These are phyloP conservation scores for Tylopilus balloui DNA, from an alignment of 768 basidiomycete species.

Conservation along the genomic window DNA sequence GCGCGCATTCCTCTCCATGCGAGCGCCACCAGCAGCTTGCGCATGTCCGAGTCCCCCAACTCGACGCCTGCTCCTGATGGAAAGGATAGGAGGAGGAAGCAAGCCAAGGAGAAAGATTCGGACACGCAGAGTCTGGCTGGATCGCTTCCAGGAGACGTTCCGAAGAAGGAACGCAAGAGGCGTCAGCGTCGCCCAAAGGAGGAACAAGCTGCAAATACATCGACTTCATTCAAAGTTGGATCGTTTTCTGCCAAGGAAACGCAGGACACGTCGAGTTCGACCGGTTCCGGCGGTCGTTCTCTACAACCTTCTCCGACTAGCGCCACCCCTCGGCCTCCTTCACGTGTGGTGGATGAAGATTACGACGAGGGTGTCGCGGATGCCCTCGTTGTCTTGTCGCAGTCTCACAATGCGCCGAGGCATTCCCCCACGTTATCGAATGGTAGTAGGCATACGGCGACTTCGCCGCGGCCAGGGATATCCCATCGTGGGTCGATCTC, in stretches of 20 bases:
- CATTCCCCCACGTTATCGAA: slow-evolving; percentile 59
- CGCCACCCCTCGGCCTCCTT: slow-evolving; percentile 53
- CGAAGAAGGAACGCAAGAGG: slow-evolving; percentile 58
- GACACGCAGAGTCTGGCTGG: slow-evolving; percentile 32
- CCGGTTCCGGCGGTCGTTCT: slow-evolving; percentile 57
- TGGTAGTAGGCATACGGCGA: slow-evolving; percentile 49
- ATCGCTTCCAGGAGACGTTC: slow-evolving; percentile 35
- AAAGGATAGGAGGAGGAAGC: slow-evolving; percentile 44
- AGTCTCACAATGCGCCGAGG: slow-evolving; percentile 28
- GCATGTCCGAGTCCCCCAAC: slow-evolving; percentile 61
- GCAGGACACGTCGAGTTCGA: slow-evolving; percentile 65
- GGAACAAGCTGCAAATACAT: slow-evolving; percentile 33
- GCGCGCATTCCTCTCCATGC: slow-evolving; percentile 28
- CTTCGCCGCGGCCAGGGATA: slow-evolving; percentile 41
- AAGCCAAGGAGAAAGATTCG: slow-evolving; percentile 48
- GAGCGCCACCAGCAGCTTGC: slow-evolving; percentile 31
- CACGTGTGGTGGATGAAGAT: slow-evolving; percentile 81
- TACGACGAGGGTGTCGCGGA: slow-evolving; percentile 93
- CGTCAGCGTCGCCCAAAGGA: slow-evolving; percentile 44
- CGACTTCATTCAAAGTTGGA: slow-evolving; percentile 32
- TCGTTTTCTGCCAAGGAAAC: slow-evolving; percentile 39
- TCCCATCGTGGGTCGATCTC: slow-evolving; percentile 67
- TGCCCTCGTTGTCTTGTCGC: slow-evolving; percentile 69
- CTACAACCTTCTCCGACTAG: slow-evolving; percentile 71
- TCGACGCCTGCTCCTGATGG: slow-evolving; percentile 38